A percentile compares a stretch with the other conserved stretches of the same genome.
These are phyloP conservation scores for Aspergillus saccharolyticus DNA, from an alignment of 495 filamentous ascomycete genomes.

Conservation along the genomic window DNA sequence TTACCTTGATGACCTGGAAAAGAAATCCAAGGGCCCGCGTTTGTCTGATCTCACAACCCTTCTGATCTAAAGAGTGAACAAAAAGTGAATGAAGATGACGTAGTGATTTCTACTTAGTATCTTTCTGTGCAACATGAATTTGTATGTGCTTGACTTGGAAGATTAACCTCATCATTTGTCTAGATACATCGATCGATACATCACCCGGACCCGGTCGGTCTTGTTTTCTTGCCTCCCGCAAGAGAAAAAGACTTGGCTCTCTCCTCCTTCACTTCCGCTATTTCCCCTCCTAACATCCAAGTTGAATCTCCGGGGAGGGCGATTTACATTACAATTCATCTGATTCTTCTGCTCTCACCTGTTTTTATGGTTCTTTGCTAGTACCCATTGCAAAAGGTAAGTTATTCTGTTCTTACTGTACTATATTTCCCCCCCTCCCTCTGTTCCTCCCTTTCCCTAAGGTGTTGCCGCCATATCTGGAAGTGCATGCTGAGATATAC, in stretches of 20 bases:
- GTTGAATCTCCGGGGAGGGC: neutral
- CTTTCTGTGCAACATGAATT: too few relatives aligned
- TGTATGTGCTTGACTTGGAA: neutral
- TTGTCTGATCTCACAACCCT: too few relatives aligned
- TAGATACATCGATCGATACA: neutral
- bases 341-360: neutral
- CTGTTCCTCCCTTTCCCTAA: slow-evolving; percentile 7
- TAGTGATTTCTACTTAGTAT: too few relatives aligned
- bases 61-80: too few relatives aligned
- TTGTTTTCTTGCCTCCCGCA: slow-evolving; percentile 1
- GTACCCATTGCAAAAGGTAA: neutral
- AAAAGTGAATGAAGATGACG: too few relatives aligned
- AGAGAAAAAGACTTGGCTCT: neutral
- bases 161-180: neutral
- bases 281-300: neutral
- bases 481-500: slow-evolving; percentile 42
- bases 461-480: slow-evolving; percentile 9
- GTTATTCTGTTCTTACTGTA: too few relatives aligned
- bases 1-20: too few relatives aligned
- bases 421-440: slow-evolving; percentile 1
- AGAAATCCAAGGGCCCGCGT: too few relatives aligned
- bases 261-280: neutral
- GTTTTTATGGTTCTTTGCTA: neutral
- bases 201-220: neutral
- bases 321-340: too few relatives aligned